These are phyloP conservation scores for Heterobasidion parviporum DNA, from an alignment of 1,284 basidiomycete species.

Conservation along the genomic window DNA sequence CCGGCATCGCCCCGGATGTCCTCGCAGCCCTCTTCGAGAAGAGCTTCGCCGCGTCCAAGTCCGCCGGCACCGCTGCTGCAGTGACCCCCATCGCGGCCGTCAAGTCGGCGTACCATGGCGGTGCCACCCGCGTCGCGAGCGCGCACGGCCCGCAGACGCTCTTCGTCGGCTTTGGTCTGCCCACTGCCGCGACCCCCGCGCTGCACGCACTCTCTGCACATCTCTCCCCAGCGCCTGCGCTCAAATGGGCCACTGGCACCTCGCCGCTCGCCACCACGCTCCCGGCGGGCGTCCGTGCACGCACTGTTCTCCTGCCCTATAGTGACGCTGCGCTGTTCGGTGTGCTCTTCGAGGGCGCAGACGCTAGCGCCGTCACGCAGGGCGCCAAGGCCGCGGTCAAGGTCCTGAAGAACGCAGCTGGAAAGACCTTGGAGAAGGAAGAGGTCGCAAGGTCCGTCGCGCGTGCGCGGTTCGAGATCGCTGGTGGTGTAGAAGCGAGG, in stretches of 20 bases:
- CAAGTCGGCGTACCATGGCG: conserved; percentile 72
- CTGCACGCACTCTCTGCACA: conserved; percentile 74
- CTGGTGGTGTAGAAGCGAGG: conserved; percentile 58
- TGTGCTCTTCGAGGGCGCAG: conserved; percentile 61
- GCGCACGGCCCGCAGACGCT: conserved; percentile 64
- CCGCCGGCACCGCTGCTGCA: conserved; percentile 29
- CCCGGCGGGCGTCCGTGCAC: conserved; percentile 49
- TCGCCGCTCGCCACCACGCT: conserved; percentile 58
- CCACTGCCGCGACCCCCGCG: conserved; percentile 51
- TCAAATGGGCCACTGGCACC: conserved; percentile 80
- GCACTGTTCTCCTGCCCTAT: conserved; percentile 76
- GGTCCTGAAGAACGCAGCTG: conserved; percentile 55
- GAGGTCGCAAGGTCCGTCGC: conserved; percentile 75
- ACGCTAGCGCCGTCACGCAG: conserved; percentile 51
- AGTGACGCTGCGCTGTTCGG: conserved; percentile 86
- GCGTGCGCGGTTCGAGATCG: conserved; percentile 82
- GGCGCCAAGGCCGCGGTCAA: conserved; percentile 59
- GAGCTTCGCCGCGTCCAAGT: conserved; percentile 42
- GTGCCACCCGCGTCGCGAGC: conserved; percentile 68
- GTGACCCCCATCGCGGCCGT: conserved; percentile 29
- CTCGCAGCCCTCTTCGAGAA: conserved; percentile 69
- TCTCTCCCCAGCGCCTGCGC: conserved; percentile 59
- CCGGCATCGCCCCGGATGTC: conserved; percentile 69
- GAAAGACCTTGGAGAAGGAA: conserved; percentile 46
- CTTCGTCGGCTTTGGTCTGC: conserved; percentile 75